These are phyloP conservation scores for Coleophoma crateriformis DNA, from an alignment of 2,329 filamentous ascomycete genomes.

Conservation along the genomic window DNA sequence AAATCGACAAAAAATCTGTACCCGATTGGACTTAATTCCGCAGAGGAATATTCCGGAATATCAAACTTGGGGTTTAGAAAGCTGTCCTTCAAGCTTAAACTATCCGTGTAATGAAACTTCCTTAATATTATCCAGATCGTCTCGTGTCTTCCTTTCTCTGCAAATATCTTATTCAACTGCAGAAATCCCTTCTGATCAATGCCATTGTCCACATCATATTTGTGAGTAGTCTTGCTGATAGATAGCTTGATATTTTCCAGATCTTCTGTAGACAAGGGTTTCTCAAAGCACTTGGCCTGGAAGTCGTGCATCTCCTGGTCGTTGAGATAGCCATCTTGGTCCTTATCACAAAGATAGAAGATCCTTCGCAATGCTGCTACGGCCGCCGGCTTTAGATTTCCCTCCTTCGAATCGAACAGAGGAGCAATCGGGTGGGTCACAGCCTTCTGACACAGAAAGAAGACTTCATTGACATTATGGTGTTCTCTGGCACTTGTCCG, in stretches of 20 bases:
- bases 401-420: constrained; percentile 94
- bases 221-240: constrained; percentile 64
- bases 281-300: constrained; percentile 87
- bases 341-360: constrained; percentile 94
- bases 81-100: constrained; percentile 81
- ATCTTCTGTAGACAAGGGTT: constrained; percentile 74
- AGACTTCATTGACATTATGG: constrained; percentile 90
- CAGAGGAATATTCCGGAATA: constrained; percentile 85
- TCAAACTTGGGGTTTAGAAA: constrained; percentile 94
- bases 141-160: constrained; percentile 94
- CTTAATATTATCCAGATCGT: constrained; percentile 97
- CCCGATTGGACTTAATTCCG: constrained; percentile 87
- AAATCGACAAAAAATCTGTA: constrained; percentile 98
- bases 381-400: constrained; percentile 79
- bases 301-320: constrained; percentile 89
- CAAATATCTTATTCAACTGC: constrained; percentile 90
- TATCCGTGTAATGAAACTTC: constrained; percentile 95
- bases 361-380: constrained; percentile 81
- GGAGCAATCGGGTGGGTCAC: constrained; percentile 96
- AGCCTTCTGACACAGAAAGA: constrained; percentile 97
- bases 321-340: constrained; percentile 88
- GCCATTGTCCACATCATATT: constrained; percentile 59
- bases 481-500: constrained; percentile 88
- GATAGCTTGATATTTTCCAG: constrained; percentile 87
- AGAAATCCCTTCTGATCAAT: constrained; percentile 82